Conservation (phyloP, 768 basidiomycete genomes). For the Lentinula sp. region DNA sequence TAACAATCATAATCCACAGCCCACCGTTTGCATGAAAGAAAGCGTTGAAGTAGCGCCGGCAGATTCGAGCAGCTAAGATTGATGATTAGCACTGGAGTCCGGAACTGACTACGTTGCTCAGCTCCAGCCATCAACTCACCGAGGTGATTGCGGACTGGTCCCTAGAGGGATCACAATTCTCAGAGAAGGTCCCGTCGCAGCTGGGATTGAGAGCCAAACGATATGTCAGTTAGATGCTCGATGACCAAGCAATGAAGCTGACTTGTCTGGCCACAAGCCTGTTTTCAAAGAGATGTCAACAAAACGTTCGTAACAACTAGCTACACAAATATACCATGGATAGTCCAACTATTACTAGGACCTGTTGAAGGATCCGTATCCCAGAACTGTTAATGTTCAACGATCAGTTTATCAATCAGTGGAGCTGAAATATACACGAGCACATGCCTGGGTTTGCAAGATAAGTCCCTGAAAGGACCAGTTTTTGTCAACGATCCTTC, state of each 20-base stretch:
- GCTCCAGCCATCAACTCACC: constrained; percentile 19
- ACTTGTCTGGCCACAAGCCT: constrained; percentile 70
- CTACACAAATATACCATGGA: constrained; percentile 46
- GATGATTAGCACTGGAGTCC: background rate
- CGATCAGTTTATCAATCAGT: background rate
- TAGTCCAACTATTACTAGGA: constrained; percentile 65
- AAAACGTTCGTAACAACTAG: background rate
- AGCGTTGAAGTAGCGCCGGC: constrained; percentile 57
- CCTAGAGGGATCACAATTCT: constrained; percentile 41
- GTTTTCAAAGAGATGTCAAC: background rate
- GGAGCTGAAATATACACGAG: background rate
- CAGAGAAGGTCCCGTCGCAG: constrained; percentile 42
- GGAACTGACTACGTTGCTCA: background rate
- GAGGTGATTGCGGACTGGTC: constrained; percentile 36
- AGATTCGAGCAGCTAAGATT: constrained; percentile 42
- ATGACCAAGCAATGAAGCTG: constrained; percentile 9
- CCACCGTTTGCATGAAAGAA: constrained; percentile 46
- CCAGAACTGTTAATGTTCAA: constrained; percentile 51
- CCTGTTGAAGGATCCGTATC: constrained; percentile 60
- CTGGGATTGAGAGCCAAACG: constrained; percentile 23
- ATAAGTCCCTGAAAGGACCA: constrained; percentile 46
- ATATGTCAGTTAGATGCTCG: background rate
- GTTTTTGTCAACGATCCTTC: background rate
- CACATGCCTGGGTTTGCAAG: constrained; percentile 45
- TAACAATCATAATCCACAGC: background rate